Percentiles rank a stretch among this genome's conserved stretches.
These are phyloP conservation scores for Paracamarosporium sp. DNA, from an alignment of 2,329 filamentous ascomycete species.

Conservation along the genomic window DNA sequence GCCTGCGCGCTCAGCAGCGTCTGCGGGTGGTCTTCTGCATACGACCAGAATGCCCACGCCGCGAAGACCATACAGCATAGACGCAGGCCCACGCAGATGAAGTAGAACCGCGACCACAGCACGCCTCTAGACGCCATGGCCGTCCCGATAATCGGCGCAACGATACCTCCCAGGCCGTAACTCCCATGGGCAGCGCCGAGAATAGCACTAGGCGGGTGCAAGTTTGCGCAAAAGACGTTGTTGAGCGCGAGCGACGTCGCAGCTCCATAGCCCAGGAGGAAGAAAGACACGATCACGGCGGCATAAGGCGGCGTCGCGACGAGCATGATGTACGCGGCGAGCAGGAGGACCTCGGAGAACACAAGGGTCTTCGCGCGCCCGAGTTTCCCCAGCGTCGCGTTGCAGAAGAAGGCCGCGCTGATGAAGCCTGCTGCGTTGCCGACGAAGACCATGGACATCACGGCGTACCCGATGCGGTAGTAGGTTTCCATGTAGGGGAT, in stretches of 20 bases:
- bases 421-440: slow-evolving; percentile 80
- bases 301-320: slow-evolving; percentile 74
- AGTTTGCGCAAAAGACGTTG: slow-evolving; percentile 63
- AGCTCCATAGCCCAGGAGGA: slow-evolving; percentile 65
- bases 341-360: slow-evolving; percentile 63
- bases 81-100: slow-evolving; percentile 67
- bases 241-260: slow-evolving; percentile 61
- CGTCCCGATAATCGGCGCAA: slow-evolving; percentile 77
- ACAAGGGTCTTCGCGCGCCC: slow-evolving; percentile 71
- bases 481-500: slow-evolving; percentile 82
- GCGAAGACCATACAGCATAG: slow-evolving; percentile 64
- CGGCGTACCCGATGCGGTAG: slow-evolving; percentile 77
- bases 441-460: slow-evolving; percentile 84
- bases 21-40: slow-evolving; percentile 65
- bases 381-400: slow-evolving; percentile 66
- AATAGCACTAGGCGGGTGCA: slow-evolving; percentile 59
- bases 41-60: slow-evolving; percentile 73
- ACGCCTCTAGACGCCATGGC: slow-evolving; percentile 68
- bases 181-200: slow-evolving; percentile 70
- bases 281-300: slow-evolving; percentile 69
- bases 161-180: slow-evolving; percentile 59
- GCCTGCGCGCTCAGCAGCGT: slow-evolving; percentile 53
- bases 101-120: slow-evolving; percentile 76
- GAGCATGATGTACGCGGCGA: slow-evolving; percentile 69
- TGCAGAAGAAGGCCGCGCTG: slow-evolving; percentile 72